Conservation (phyloP, 768 basidiomycete genomes). For the Boletus rubroflammeus region DNA sequence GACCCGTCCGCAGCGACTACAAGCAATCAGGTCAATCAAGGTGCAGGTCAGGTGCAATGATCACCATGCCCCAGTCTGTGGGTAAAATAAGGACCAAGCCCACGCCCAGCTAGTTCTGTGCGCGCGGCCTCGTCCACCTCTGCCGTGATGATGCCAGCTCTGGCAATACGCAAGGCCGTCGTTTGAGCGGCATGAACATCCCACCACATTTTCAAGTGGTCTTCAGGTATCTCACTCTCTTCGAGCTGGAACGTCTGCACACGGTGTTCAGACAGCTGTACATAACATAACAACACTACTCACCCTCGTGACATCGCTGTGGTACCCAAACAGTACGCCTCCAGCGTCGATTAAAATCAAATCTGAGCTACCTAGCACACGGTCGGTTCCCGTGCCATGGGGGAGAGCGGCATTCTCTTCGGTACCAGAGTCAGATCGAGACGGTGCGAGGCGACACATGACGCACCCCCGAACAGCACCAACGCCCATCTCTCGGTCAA, state of each 20-base stretch:
- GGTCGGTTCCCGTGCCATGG: conserved; percentile 76
- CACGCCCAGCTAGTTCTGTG: conserved; percentile 37
- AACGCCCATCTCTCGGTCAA: conserved; percentile 56
- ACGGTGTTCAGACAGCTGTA: neutral
- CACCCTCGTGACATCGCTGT: conserved; percentile 77
- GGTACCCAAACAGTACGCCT: conserved; percentile 68
- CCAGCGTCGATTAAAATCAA: conserved; percentile 75
- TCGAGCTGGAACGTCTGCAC: conserved; percentile 62
- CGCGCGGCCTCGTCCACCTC: conserved; percentile 65
- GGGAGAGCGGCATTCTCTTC: conserved; percentile 84
- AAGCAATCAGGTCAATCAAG: conserved; percentile 11
- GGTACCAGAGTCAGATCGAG: conserved; percentile 1
- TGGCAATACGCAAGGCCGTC: conserved; percentile 46
- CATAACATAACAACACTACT: conserved; percentile 2
- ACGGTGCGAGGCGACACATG: neutral
- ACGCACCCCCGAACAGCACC: conserved; percentile 76
- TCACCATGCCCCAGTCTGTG: conserved; percentile 80
- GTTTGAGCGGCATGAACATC: conserved; percentile 62
- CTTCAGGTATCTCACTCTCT: conserved; percentile 48
- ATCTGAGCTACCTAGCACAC: conserved; percentile 51
- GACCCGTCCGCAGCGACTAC: neutral
- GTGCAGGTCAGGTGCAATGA: conserved; percentile 11
- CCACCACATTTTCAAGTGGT: conserved; percentile 59
- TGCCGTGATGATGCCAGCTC: conserved; percentile 46
- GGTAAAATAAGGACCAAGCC: conserved; percentile 63